Conservation (phyloP, 2,329 filamentous ascomycete species). For the Penicillium sp. region DNA sequence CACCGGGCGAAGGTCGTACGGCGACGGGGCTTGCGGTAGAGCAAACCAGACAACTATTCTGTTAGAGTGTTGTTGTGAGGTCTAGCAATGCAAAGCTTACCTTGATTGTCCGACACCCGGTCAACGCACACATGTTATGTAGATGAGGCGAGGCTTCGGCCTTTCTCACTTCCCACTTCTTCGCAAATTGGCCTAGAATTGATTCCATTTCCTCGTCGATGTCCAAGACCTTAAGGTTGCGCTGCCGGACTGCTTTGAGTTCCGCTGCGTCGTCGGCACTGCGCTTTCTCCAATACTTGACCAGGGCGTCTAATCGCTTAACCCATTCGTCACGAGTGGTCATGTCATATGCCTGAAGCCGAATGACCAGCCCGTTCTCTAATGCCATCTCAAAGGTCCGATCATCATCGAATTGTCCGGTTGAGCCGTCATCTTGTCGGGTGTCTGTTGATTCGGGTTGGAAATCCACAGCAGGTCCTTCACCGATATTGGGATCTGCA, state of each 20-base stretch:
- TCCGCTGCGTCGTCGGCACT: conserved; percentile 52
- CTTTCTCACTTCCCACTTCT: conserved; percentile 62
- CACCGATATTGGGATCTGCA: conserved; percentile 49
- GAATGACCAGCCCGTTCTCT: conserved; percentile 56
- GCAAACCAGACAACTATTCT: conserved; percentile 50
- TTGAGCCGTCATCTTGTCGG: conserved; percentile 49
- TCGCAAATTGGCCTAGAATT: conserved; percentile 58
- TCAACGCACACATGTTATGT: conserved; percentile 64
- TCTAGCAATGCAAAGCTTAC: conserved; percentile 22
- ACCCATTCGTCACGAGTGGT: conserved; percentile 58
- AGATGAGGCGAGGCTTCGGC: conserved; percentile 57
- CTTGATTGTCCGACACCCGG: conserved; percentile 55
- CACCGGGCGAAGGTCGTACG: conserved; percentile 57
- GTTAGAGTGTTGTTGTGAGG: conserved; percentile 4
- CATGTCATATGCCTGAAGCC: conserved; percentile 55
- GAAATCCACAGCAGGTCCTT: conserved; percentile 53
- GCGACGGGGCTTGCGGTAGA: conserved; percentile 60
- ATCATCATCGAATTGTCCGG: conserved; percentile 50
- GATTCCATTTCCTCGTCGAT: conserved; percentile 63
- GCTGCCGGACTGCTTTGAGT: conserved; percentile 51
- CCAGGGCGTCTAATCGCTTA: conserved; percentile 50
- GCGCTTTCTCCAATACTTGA: conserved; percentile 58
- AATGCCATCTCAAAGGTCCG: conserved; percentile 58
- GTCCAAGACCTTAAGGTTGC: conserved; percentile 54
- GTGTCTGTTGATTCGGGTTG: conserved; percentile 46